Conservation (phyloP, 345 rosid genomes). For the Citrus hindsii region DNA sequence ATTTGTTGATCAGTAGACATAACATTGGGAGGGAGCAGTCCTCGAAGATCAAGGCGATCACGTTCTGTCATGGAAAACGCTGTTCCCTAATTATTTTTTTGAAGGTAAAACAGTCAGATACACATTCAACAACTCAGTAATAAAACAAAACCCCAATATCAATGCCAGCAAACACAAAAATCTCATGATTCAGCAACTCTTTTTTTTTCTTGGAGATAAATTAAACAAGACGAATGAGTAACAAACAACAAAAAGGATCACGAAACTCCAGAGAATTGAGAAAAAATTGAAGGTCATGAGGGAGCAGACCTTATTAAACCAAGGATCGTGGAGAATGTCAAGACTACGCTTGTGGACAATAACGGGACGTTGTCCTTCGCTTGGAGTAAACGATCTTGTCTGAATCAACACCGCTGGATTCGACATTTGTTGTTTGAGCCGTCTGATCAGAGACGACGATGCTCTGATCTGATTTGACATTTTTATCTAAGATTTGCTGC, state of each 20-base stretch:
- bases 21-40: conserved; percentile 89
- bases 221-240: too few relatives aligned
- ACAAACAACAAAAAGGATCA: background rate
- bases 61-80: conserved; percentile 95
- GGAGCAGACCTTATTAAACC: conserved; percentile 82
- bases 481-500: background rate
- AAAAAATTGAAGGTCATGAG: background rate
- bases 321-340: conserved; percentile 96
- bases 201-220: too few relatives aligned
- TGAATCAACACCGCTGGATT: conserved; percentile 17
- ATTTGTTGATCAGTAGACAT: conserved; percentile 90
- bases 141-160: background rate
- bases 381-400: conserved; percentile 65
- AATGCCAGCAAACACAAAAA: too few relatives aligned
- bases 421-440: conserved; percentile 31
- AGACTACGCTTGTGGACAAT: conserved; percentile 95
- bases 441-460: conserved; percentile 41
- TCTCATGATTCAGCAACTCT: too few relatives aligned
- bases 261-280: background rate
- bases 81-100: conserved; percentile 57
- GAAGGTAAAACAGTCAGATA: background rate
- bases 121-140: background rate
- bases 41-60: conserved; percentile 93
- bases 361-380: conserved; percentile 86
- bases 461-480: conserved; percentile 50